These are phyloP conservation scores for Cystoderma amianthinum DNA, from an alignment of 768 basidiomycete genomes.

Conservation along the genomic window DNA sequence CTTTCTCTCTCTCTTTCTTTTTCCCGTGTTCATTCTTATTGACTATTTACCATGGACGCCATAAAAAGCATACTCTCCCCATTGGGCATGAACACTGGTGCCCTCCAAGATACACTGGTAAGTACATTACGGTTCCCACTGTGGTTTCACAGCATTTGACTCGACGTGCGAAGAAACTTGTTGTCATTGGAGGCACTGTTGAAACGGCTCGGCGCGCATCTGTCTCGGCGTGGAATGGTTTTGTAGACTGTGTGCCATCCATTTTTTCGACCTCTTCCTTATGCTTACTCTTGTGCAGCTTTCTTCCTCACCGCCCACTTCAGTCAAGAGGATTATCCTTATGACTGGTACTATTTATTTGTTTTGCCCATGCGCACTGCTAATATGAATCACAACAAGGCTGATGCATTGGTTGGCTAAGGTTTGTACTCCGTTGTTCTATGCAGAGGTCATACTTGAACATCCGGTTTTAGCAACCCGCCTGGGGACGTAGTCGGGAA, in stretches of 20 bases:
- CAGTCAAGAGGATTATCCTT: constrained; percentile 81
- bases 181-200: constrained; percentile 85
- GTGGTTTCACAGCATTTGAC: constrained; percentile 2
- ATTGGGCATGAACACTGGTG: constrained; percentile 55
- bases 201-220: constrained; percentile 80
- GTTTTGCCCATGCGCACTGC: not conserved
- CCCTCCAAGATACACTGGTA: constrained; percentile 78
- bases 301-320: constrained; percentile 91
- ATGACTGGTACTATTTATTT: constrained; percentile 60
- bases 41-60: constrained; percentile 64
- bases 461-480: constrained; percentile 59
- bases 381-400: constrained; percentile 30
- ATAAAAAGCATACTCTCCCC: constrained; percentile 70
- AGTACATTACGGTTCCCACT: constrained; percentile 10
- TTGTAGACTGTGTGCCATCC: constrained; percentile 66
- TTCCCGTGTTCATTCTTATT: constrained; percentile 10
- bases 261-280: not conserved
- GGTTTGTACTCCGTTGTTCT: constrained; percentile 26
- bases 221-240: constrained; percentile 83
- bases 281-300: constrained; percentile 29
- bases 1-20: constrained; percentile 21
- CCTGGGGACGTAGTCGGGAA: constrained; percentile 83
- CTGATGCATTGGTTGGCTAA: constrained; percentile 88
- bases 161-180: constrained; percentile 57
- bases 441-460: constrained; percentile 4